Percentiles rank a stretch among this genome's conserved stretches.
These are phyloP conservation scores for Bidens hawaiensis DNA, from an alignment of 140 eudicot species.

Conservation along the genomic window DNA sequence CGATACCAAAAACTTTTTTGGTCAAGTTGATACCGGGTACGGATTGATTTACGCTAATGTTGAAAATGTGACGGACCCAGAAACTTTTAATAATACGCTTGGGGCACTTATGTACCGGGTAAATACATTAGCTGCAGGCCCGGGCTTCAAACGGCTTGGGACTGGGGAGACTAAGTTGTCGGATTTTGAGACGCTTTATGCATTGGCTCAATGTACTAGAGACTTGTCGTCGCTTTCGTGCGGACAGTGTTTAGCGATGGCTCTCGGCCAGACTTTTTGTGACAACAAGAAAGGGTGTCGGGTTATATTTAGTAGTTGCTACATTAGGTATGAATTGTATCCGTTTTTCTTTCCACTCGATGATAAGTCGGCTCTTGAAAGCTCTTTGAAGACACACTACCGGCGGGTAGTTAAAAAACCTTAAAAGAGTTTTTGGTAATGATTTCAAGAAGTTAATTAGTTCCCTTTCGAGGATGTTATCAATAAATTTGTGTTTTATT, in stretches of 20 bases:
- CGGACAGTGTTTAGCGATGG: constrained; percentile 64
- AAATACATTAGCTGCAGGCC: constrained; percentile 32
- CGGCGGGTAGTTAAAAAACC: constrained; percentile 18
- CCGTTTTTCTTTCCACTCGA: constrained; percentile 83
- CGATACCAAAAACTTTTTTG: constrained; percentile 38
- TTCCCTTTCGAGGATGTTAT: neutral
- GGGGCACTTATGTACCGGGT: constrained; percentile 40
- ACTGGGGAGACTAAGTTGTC: constrained; percentile 50
- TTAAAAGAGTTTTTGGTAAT: constrained; percentile 17
- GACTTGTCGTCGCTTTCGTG: constrained; percentile 55
- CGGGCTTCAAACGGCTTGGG: constrained; percentile 51
- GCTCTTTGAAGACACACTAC: constrained; percentile 25
- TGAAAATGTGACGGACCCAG: constrained; percentile 53
- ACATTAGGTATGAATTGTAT: constrained; percentile 72
- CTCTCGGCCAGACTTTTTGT: constrained; percentile 41
- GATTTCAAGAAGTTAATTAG: neutral
- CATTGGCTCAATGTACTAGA: constrained; percentile 71
- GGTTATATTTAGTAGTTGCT: constrained; percentile 70
- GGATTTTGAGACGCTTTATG: constrained; percentile 54
- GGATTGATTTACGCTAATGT: constrained; percentile 39
- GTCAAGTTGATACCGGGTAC: constrained; percentile 52
- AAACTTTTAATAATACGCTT: constrained; percentile 40
- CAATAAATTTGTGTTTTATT: neutral
- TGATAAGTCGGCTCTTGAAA: constrained; percentile 22
- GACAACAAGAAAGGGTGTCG: constrained; percentile 65